Conservation (phyloP, 148 eudicot genomes). For the Salicornia ramosissima region DNA sequence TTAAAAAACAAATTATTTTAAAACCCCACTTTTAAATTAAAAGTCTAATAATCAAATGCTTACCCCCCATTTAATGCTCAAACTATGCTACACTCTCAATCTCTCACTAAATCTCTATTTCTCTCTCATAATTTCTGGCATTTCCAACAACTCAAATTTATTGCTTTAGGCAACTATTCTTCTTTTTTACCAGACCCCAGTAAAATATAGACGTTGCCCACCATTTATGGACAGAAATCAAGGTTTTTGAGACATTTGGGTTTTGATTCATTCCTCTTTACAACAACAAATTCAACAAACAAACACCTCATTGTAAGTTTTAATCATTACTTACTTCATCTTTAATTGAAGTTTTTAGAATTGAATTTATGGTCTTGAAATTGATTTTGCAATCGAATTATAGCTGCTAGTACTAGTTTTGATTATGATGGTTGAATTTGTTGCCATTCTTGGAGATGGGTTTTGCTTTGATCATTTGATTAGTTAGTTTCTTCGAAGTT, state of each 20-base stretch:
- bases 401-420: slow-evolving; percentile 2
- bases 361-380: slow-evolving; percentile 6
- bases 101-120: slow-evolving; percentile 11
- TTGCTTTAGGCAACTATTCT: slow-evolving; percentile 11
- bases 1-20: too few relatives aligned
- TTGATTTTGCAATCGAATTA: background rate
- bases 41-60: slow-evolving; percentile 15
- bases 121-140: slow-evolving; percentile 7
- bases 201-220: slow-evolving; percentile 22
- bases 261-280: background rate
- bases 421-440: background rate
- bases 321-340: background rate
- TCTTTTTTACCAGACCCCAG: slow-evolving; percentile 11
- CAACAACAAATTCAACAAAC: too few relatives aligned
- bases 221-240: slow-evolving; percentile 15
- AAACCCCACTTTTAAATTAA: background rate
- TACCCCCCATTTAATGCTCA: slow-evolving; percentile 37
- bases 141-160: slow-evolving; percentile 20
- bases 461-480: background rate
- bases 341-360: slow-evolving; percentile 4
- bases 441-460: background rate
- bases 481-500: background rate
- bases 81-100: slow-evolving; percentile 20
- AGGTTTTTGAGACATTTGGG: slow-evolving; percentile 12
- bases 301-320: slow-evolving; percentile 14